These are phyloP conservation scores for Gymnopus androsaceus DNA, from an alignment of 1,284 basidiomycete genomes.

Conservation along the genomic window DNA sequence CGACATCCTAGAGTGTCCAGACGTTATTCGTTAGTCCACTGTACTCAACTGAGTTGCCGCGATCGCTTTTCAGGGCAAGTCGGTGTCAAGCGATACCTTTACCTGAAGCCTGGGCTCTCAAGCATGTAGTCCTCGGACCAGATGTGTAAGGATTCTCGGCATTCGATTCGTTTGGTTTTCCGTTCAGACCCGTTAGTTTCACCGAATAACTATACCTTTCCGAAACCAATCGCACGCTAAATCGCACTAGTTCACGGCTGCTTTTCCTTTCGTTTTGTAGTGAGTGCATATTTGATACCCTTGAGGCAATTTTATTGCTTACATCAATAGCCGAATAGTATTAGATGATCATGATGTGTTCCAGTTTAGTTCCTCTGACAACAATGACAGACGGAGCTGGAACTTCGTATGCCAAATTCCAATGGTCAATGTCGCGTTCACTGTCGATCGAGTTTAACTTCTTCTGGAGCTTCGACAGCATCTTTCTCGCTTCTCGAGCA, in stretches of 20 bases:
- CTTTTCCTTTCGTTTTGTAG: not conserved
- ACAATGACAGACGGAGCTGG: constrained; percentile 4
- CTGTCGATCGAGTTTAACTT: constrained; percentile 7
- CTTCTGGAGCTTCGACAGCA: not conserved
- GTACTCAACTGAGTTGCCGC: not conserved
- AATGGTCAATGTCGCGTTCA: not conserved
- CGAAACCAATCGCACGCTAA: not conserved
- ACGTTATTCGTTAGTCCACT: no score
- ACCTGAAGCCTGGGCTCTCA: not conserved
- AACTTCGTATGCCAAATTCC: not conserved
- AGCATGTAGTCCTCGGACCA: not conserved
- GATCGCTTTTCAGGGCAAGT: not conserved
- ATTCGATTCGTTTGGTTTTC: not conserved
- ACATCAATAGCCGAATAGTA: not conserved
- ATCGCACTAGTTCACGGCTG: not conserved
- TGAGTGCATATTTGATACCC: not conserved
- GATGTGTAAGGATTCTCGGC: not conserved
- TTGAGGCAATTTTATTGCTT: not conserved
- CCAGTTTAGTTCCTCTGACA: not conserved
- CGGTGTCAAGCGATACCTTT: not conserved
- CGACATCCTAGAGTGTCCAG: no score
- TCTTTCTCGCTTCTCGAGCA: not conserved
- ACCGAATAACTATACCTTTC: not conserved
- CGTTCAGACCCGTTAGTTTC: not conserved
- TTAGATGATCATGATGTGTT: not conserved